Percentiles rank a stretch among this genome's conserved stretches.
These are phyloP conservation scores for Cladosporium colombiae DNA, from an alignment of 2,329 filamentous ascomycete species.

Conservation along the genomic window DNA sequence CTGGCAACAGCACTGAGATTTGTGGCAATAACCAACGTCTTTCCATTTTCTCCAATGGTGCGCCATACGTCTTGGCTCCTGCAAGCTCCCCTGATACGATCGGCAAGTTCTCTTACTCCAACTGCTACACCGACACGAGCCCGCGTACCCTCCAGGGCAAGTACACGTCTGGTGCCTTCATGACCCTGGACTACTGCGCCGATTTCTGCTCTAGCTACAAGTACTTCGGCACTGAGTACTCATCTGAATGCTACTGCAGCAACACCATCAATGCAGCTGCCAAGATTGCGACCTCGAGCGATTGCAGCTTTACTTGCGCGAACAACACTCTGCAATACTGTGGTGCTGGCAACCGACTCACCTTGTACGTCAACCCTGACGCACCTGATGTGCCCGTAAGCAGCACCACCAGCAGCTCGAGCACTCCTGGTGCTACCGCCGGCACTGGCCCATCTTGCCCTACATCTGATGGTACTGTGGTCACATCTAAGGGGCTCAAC, in stretches of 20 bases:
- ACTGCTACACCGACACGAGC: slow-evolving; percentile 37
- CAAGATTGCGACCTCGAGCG: slow-evolving; percentile 21
- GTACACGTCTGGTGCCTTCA: slow-evolving; percentile 31
- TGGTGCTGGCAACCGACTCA: slow-evolving; percentile 33
- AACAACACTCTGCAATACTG: slow-evolving; percentile 33
- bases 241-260: slow-evolving; percentile 40
- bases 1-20: slow-evolving; percentile 35
- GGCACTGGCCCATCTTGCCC: slow-evolving; percentile 26
- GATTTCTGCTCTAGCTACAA: slow-evolving; percentile 38
- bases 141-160: slow-evolving; percentile 32
- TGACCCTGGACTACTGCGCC: slow-evolving; percentile 46
- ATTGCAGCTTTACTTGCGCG: slow-evolving; percentile 35
- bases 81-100: slow-evolving; percentile 34
- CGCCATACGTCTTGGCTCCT: slow-evolving; percentile 24
- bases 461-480: slow-evolving; percentile 25
- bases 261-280: slow-evolving; percentile 27
- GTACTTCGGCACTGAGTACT: slow-evolving; percentile 44
- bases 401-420: slow-evolving; percentile 15
- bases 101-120: slow-evolving; percentile 31
- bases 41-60: slow-evolving; percentile 35
- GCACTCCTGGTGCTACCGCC: slow-evolving; percentile 15
- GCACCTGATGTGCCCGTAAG: slow-evolving; percentile 24
- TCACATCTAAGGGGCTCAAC: slow-evolving; percentile 22
- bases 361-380: slow-evolving; percentile 30
- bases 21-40: slow-evolving; percentile 38